Percentiles rank a stretch among this genome's conserved stretches.
phyloP scores from a whole-genome alignment of 169 alveolate species.

The Cryptosporidium viatorum region DNA sequence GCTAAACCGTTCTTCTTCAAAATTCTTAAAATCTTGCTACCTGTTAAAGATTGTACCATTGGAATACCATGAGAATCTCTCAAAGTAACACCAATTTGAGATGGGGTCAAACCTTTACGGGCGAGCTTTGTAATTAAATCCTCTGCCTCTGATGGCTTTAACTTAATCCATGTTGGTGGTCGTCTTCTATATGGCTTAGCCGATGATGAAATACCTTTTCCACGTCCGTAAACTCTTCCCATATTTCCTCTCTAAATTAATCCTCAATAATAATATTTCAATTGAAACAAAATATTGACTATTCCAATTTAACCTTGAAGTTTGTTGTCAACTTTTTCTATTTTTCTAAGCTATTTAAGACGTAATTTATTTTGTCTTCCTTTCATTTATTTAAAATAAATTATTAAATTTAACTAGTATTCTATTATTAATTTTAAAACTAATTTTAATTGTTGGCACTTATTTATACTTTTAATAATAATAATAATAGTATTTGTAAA shows the following conservation, averaged over 20 bases:
- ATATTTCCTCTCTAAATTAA: constrained; percentile 8
- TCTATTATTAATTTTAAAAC: background rate
- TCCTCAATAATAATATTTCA: background rate
- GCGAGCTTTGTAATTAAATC: constrained; percentile 96
- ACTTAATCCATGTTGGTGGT: constrained; percentile 97
- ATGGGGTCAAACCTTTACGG: constrained; percentile 98
- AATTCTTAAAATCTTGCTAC: constrained; percentile 95
- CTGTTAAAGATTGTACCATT: constrained; percentile 95
- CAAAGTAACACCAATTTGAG: constrained; percentile 97
- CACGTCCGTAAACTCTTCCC: constrained; percentile 77
- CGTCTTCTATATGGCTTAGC: constrained; percentile 97
- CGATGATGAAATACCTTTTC: constrained; percentile 82
- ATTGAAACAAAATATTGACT: background rate
- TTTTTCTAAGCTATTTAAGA: background rate
- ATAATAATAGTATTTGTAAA: background rate
- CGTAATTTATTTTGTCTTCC: constrained; percentile 17
- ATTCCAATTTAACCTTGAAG: constrained; percentile 9
- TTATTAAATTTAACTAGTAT: background rate
- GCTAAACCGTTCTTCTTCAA: constrained; percentile 96
- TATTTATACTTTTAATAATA: background rate
- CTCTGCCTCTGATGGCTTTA: constrained; percentile 92
- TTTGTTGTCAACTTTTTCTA: background rate
- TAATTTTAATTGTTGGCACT: background rate
- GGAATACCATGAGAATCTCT: constrained; percentile 98
- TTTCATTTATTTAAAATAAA: background rate